Percentiles rank a stretch among this genome's conserved stretches.
Conservation (phyloP, 2,329 filamentous ascomycete species). For the Calcarisporium arbuscula region DNA sequence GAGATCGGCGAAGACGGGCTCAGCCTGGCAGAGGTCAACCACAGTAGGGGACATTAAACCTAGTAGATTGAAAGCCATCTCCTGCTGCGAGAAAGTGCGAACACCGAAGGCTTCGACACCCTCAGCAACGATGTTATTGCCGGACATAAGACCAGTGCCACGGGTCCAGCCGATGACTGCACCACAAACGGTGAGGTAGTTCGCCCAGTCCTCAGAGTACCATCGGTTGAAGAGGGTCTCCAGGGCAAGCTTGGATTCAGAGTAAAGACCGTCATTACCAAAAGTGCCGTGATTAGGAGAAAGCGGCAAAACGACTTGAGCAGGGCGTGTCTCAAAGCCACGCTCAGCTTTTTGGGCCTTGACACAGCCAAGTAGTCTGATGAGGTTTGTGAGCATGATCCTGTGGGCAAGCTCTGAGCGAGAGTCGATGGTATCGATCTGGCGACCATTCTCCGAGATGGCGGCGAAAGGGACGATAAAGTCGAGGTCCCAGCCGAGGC, state of each 20-base stretch:
- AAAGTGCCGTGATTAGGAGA: constrained; percentile 99
- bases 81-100: constrained; percentile 96
- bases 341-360: constrained; percentile 85
- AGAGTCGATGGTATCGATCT: constrained; percentile 94
- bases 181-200: constrained; percentile 96
- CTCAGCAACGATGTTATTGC: constrained; percentile 95
- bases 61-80: constrained; percentile 98
- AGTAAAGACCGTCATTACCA: constrained; percentile 95
- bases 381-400: constrained; percentile 96
- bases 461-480: constrained; percentile 94
- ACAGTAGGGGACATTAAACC: constrained; percentile 92
- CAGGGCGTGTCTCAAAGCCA: constrained; percentile 89
- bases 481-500: constrained; percentile 96
- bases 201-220: constrained; percentile 95
- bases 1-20: constrained; percentile 94
- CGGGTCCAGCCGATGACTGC: constrained; percentile 99
- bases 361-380: constrained; percentile 83
- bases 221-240: constrained; percentile 98
- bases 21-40: constrained; percentile 89
- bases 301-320: constrained; percentile 90
- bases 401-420: constrained; percentile 97
- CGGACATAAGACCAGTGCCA: constrained; percentile 95
- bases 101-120: constrained; percentile 95
- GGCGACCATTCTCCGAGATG: constrained; percentile 94
- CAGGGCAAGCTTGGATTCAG: constrained; percentile 92